Percentiles rank a stretch among this genome's conserved stretches.
Conservation (phyloP, 371 early-diverging fungal species). For the Mucor irregularis region DNA sequence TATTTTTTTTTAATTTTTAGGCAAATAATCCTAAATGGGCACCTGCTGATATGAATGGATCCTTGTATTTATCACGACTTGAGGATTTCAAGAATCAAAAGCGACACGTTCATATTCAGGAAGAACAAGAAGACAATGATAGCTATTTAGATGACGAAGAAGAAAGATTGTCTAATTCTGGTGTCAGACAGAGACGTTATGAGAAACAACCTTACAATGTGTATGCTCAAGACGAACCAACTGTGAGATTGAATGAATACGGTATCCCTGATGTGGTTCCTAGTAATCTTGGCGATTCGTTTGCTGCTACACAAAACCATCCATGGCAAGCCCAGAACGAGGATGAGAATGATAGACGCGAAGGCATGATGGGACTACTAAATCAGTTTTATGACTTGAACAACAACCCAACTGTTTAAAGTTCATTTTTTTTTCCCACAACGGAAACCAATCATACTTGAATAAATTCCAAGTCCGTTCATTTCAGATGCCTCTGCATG, state of each 20-base stretch:
- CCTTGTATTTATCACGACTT: constrained; percentile 64
- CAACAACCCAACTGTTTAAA: constrained; percentile 34
- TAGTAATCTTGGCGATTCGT: constrained; percentile 40
- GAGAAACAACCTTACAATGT: background rate
- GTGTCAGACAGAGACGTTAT: background rate
- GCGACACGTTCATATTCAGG: background rate
- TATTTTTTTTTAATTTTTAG: constrained; percentile 28
- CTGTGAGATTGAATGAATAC: constrained; percentile 29
- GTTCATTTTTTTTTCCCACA: constrained; percentile 6
- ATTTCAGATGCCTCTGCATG: constrained; percentile 29
- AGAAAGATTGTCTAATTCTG: background rate
- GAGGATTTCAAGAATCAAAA: constrained; percentile 31
- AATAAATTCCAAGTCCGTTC: too few relatives aligned
- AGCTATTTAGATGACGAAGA: background rate
- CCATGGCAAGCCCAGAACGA: constrained; percentile 25
- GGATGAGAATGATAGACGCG: constrained; percentile 25
- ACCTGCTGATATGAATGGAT: constrained; percentile 68
- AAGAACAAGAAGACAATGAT: background rate
- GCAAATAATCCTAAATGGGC: constrained; percentile 86
- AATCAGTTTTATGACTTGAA: constrained; percentile 67
- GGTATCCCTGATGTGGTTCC: constrained; percentile 37
- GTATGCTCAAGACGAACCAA: background rate
- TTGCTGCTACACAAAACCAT: constrained; percentile 15
- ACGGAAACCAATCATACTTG: constrained; percentile 4
- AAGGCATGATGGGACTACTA: constrained; percentile 55